phyloP scores from a whole-genome alignment of 495 filamentous ascomycete species.

The Neurospora terricola region DNA sequence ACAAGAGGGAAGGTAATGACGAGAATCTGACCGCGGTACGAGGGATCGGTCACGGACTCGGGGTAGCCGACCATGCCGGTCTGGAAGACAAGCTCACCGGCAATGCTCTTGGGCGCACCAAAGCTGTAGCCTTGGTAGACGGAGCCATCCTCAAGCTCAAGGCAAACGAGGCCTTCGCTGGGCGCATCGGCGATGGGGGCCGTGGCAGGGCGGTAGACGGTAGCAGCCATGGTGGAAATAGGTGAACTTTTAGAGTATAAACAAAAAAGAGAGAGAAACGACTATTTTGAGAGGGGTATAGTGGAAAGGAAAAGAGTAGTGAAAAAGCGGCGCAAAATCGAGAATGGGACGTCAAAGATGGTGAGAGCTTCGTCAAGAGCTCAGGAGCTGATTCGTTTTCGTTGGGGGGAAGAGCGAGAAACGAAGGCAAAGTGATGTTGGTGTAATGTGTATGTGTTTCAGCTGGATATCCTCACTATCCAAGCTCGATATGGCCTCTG shows the following conservation, averaged over 20 bases:
- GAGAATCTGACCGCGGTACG: slow-evolving; percentile 96
- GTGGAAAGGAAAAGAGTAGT: background rate
- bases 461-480: background rate
- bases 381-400: background rate
- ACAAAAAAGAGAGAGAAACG: background rate
- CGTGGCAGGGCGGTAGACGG: slow-evolving; percentile 44
- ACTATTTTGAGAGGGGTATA: background rate
- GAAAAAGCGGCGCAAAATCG: background rate
- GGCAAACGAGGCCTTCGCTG: slow-evolving; percentile 54
- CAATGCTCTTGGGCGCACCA: slow-evolving; percentile 80
- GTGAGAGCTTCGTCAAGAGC: slow-evolving; percentile 6
- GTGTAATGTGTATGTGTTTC: background rate
- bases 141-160: slow-evolving; percentile 85
- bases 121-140: slow-evolving; percentile 91
- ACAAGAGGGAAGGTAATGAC: slow-evolving; percentile 99
- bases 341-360: slow-evolving; percentile 2
- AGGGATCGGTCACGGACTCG: slow-evolving; percentile 96
- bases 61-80: slow-evolving; percentile 99
- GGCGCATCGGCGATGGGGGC: slow-evolving; percentile 36
- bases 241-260: background rate
- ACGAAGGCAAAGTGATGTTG: background rate
- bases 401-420: background rate
- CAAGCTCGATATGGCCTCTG: background rate
- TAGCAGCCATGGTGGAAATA: slow-evolving; percentile 27
- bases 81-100: slow-evolving; percentile 97